These are phyloP conservation scores for Mycena albidolilacea DNA, from an alignment of 768 basidiomycete genomes.

Conservation along the genomic window DNA sequence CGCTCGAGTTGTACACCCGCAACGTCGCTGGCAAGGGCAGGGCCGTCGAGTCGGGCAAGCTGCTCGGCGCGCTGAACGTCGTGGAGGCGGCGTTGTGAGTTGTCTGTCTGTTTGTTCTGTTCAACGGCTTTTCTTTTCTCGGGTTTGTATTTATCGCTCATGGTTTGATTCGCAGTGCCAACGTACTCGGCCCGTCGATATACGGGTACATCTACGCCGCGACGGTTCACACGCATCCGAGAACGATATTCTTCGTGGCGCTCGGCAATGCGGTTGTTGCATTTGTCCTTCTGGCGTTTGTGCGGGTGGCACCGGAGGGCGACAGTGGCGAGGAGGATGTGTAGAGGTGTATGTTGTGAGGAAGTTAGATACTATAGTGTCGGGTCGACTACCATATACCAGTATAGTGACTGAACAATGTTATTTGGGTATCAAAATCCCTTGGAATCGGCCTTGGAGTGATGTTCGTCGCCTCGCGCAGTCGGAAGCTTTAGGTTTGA, in stretches of 20 bases:
- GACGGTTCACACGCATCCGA: constrained; percentile 80
- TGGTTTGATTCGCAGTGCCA: constrained; percentile 36
- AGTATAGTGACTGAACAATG: too few relatives aligned
- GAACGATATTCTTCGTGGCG: constrained; percentile 77
- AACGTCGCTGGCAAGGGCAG: constrained; percentile 46
- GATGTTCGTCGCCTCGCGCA: constrained; percentile 46
- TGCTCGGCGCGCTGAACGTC: constrained; percentile 88
- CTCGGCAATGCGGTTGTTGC: constrained; percentile 56
- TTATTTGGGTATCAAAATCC: too few relatives aligned
- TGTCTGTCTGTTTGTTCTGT: not conserved
- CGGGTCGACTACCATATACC: too few relatives aligned
- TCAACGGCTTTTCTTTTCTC: not conserved
- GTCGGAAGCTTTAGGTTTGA: constrained; percentile 54
- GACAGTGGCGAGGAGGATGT: not conserved
- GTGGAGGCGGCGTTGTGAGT: constrained; percentile 58
- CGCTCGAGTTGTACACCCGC: constrained; percentile 75
- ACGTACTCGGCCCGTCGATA: constrained; percentile 79
- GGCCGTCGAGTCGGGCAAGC: constrained; percentile 36
- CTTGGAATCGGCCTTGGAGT: too few relatives aligned
- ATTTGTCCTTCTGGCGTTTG: constrained; percentile 61
- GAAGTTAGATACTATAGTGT: too few relatives aligned
- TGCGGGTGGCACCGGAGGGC: constrained; percentile 54
- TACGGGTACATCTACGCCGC: constrained; percentile 80
- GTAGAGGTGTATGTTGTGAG: not conserved
- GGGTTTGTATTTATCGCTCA: too few relatives aligned